Evolutionary conservation across 2,329 filamentous ascomycete genomes (phyloP).

Genomic region (Paracamarosporium sp.): DNA sequence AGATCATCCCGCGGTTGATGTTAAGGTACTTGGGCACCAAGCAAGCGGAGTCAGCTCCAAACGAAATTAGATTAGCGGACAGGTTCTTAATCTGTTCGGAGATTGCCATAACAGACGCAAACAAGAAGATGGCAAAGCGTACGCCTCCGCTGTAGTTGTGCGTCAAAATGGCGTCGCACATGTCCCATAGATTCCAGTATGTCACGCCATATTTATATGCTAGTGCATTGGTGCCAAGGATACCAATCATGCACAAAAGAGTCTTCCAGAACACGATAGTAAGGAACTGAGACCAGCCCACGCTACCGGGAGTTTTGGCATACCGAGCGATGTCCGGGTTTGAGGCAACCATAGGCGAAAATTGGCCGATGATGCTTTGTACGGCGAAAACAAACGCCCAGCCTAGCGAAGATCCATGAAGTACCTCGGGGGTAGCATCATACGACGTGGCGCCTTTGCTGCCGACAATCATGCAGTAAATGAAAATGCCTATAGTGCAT

Average conservation of each 20-base stretch:
- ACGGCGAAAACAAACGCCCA: not conserved
- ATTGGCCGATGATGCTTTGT: not conserved
- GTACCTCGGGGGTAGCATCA: not conserved
- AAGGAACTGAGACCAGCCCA: not conserved
- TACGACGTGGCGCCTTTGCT: not conserved
- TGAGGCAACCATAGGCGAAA: not conserved
- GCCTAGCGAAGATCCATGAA: not conserved
- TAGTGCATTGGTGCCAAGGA: not conserved
- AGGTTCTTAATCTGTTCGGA: not conserved
- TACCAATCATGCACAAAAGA: not conserved
- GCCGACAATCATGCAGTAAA: not conserved
- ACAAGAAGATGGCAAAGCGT: not conserved
- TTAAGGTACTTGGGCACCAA: not conserved
- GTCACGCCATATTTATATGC: not conserved
- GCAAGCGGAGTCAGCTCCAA: not conserved
- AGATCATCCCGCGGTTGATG: not conserved
- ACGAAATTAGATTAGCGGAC: not conserved
- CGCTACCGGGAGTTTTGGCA: not conserved
- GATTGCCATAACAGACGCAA: not conserved
- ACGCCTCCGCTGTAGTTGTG: not conserved
- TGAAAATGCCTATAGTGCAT: not conserved
- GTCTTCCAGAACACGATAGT: not conserved
- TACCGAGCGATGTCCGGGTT: not conserved
- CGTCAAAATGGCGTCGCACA: not conserved
- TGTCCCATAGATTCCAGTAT: not conserved